Evolutionary conservation across 2,329 filamentous ascomycete genomes (phyloP), one percentile per base, ranked within the genome.

Genomic region (Diaporthe aspalathi): DNA sequence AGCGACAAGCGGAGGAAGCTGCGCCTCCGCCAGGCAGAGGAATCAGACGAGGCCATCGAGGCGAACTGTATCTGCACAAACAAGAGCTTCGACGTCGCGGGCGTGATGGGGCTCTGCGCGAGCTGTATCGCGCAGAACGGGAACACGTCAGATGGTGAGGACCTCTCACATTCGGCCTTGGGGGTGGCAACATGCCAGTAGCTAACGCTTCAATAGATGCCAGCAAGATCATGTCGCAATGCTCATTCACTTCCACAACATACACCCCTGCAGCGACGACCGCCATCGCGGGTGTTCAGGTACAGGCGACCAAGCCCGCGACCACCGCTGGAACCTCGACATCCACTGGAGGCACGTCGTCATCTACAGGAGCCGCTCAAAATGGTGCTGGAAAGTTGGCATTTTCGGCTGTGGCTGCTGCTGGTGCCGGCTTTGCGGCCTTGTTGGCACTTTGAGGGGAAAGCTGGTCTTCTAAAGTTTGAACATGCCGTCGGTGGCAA

Each of bases 221-320:
- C 53, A 56, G 53, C n/a, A 56, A 56, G 53, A 56, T 56, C 53
- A 56, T 56, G 53, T 56, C 53, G 11, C 53, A 56, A 16, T 56
- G 53, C 53, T 56, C 53, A 6, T 56, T 56, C 32, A 56, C 53
- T 22, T 56, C 53, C 12, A 56, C 53, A 38, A 38, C 53, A 2
- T 56, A 56, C 12, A 56, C 53, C 3, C 53, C 53, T 16, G 32
- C 32, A 24, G 53, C 53, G 16, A 38, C 53, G n/a, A 56, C 29
- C 3, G 53, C 32, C 12, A 32, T 56, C 5, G 53, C 32, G 5
- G 53, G 53, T 22, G n/a, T 56, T 56, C 53, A 56, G n/a, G 53
- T 56, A 20, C 53, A 56, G 53, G 53, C 53, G 7, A 56, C 53
- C 5, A 40, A 56, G 32, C 53, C 53, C 53, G 53, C 12, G 8